Base-by-base conservation (phyloP, 2,329 filamentous ascomycete species). In the Sphaceloma murrayae region DNA sequence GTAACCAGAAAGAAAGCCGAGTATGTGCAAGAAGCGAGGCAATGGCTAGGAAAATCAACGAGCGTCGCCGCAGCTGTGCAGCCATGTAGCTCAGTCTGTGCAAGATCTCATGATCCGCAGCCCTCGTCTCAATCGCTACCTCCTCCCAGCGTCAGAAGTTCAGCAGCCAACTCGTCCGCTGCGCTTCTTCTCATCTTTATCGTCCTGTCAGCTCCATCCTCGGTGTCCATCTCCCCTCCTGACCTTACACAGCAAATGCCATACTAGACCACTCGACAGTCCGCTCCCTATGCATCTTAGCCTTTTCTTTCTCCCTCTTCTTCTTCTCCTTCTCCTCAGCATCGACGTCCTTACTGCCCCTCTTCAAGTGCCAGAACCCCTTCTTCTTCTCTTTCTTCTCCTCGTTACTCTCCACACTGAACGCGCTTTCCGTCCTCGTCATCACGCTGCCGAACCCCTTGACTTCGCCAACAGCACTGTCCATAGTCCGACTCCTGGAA, bases 311-410 rank as follows among this genome's bases (percentile, higher is more conserved):
- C 16, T 40, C 24, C 11, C 24, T n/a, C 36, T 40, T 26, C 36
- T 29, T 40, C 24, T 9, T 16, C 6, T 22, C 16, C 24, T 29
- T 59, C 34, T 62, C 65, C 11, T 61, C 62, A 50, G 66, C 72
- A 46, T 77, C 74, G 0, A 69, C 65, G n/a, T 62, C 69, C 8
- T 76, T 73, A 13, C 62, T 69, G 13, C 22, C 36, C 24, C 19
- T 40, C 1, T 26, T 10, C 14, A 40, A 29, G 14, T 40, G 36
- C 36, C 36, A 40, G 14, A 40, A 40, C 2, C 36, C 36, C 16
- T 40, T 40, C 36, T 40, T 40, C 16, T 40, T 26, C 24, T 40
- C 30, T 14, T n/a, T 17, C n/a, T 10, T 14, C 16, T 40, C 18
- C 14, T 40, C 18, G 7, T 40, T 26, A 6, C 36, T 29, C 11